phyloP scores from a whole-genome alignment of 345 rosid genomes.

The Cardamine resedifolia region DNA sequence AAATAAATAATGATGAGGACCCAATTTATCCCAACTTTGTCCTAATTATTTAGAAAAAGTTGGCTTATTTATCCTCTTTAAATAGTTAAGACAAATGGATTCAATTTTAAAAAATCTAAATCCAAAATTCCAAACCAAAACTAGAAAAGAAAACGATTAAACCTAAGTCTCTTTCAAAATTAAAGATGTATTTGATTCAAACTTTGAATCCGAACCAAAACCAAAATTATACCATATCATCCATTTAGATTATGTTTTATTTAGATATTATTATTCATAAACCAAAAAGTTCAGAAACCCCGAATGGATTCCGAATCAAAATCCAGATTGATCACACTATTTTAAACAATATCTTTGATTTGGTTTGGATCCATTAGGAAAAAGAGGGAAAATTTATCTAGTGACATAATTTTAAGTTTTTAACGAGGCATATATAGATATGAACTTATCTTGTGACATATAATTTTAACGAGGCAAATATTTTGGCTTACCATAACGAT shows the following conservation, averaged over 20 bases:
- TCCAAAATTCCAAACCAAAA: background rate
- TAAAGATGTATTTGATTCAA: background rate
- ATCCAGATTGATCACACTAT: background rate
- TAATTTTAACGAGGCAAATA: background rate
- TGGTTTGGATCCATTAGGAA: background rate
- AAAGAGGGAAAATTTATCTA: background rate
- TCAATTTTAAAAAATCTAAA: background rate
- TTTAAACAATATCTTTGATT: background rate
- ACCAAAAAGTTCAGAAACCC: background rate
- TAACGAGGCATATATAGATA: too few relatives aligned
- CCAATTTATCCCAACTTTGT: background rate
- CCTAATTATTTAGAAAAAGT: background rate
- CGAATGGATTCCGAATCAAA: background rate
- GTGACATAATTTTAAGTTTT: background rate
- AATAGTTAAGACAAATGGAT: background rate
- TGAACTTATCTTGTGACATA: conserved; percentile 33
- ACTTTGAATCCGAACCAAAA: background rate
- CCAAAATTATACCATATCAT: too few relatives aligned
- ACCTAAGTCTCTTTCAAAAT: too few relatives aligned
- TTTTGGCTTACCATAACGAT: conserved; percentile 58
- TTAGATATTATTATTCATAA: background rate
- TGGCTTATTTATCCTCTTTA: background rate
- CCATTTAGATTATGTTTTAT: too few relatives aligned
- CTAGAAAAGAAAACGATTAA: too few relatives aligned
- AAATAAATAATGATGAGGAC: background rate